Base-by-base conservation (phyloP, 164 flowering plant species). In the Chimonanthus salicifolius region DNA sequence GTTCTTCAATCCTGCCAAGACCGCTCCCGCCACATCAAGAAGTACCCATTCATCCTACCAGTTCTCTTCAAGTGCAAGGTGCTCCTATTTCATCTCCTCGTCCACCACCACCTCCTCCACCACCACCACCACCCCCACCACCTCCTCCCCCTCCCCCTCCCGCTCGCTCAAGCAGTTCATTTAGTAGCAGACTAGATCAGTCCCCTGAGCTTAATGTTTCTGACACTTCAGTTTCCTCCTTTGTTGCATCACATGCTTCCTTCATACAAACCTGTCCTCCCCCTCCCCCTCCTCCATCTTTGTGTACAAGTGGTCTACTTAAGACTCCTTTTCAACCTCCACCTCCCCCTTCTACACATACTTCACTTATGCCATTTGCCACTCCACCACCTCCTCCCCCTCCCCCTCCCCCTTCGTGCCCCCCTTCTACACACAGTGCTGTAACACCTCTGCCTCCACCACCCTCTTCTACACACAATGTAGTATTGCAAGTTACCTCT, bases 91-190 rank as follows among this genome's bases (percentile, higher is more conserved):
- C 51, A 6, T 11, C 51, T 71, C 50, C 21, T 60, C 33, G 6
- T 10, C 67, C 74, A 16, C 68, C 67, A 62, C 48, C 75, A 9
- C 21, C 47, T 10, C 46, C 49, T 21, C 67, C 72, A 44, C 74
- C 74, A 15, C 33, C 33, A 45, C 63, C 64, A 54, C 33, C 33
- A 0, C 9, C 67, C 47, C 5, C 7, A 3, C 58, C 74, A 20
- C 21, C 21, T 0, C 67, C 74, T 2, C 69, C 47, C 6, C 73
- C 69, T 21, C 58, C 7, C 67, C 47, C 33, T 33, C 15, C 64
- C 20, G 1, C 20, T 9, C 64, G 10, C n/a, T 62, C 13, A 7
- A 7, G 10, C 13, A 51, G 7, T 62, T 18, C 64, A 62, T 62
- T n/a, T 9, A 62, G 15, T n/a, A 62, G 64, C 64, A 13, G 47